Evolutionary conservation across 2,329 filamentous ascomycete species (phyloP).

Genomic region (Cercospora brassicicola): DNA sequence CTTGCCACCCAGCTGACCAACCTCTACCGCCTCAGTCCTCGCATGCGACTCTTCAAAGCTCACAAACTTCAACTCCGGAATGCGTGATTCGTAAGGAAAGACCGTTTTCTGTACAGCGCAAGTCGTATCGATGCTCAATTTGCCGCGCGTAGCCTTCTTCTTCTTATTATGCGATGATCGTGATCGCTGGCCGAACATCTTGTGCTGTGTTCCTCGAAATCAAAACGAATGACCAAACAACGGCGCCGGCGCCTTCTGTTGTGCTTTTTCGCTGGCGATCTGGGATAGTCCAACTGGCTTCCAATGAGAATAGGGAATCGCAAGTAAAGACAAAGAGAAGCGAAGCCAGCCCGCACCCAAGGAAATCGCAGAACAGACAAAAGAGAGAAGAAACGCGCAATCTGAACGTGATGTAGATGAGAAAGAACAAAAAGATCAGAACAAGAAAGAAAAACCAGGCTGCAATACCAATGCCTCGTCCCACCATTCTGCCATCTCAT

Average conservation of each 20-base stretch:
- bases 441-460: neutral
- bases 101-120: slow-evolving; percentile 55
- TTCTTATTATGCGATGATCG: slow-evolving; percentile 10
- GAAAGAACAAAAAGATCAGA: neutral
- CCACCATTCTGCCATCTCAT: neutral
- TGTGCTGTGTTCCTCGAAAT: neutral
- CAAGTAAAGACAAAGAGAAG: neutral
- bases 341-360: slow-evolving; percentile 3
- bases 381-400: neutral
- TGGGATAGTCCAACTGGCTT: neutral
- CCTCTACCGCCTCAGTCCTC: slow-evolving; percentile 23
- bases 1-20: slow-evolving; percentile 32
- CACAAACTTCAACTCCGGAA: slow-evolving; percentile 31
- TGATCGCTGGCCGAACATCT: slow-evolving; percentile 12
- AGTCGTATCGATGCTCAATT: slow-evolving; percentile 61
- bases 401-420: neutral
- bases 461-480: neutral
- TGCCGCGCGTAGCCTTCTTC: slow-evolving; percentile 18
- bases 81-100: slow-evolving; percentile 41
- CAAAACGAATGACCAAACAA: neutral
- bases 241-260: neutral
- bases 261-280: neutral
- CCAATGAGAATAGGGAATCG: neutral
- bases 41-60: slow-evolving; percentile 29
- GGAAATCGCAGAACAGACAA: neutral